Evolutionary conservation across 257 asterid genomes (phyloP), one percentile per base, ranked within the genome.

Genomic region (Solanum etuberosum): DNA sequence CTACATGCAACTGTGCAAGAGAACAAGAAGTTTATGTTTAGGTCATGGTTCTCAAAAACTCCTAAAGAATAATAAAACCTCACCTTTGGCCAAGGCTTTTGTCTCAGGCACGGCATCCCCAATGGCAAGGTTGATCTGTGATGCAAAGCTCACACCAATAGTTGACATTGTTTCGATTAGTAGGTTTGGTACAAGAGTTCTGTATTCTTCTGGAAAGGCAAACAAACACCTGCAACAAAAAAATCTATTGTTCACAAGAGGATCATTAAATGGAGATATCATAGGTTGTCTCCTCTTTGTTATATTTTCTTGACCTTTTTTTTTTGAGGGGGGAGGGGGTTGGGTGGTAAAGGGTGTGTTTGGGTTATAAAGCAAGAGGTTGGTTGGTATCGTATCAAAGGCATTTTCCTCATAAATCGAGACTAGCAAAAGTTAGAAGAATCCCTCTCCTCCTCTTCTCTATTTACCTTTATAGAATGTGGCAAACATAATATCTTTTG

Each of bases 41-140:
- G 29, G 29, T 29, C 34, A 86, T 31, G 84, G 32, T 23, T 86
- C 43, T 38, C 15, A 27, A 43, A 23, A 81, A 70, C 68, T 27
- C 67, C 31, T 14, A 85, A n/a, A 85, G 43, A 57, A 40, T 78
- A 13, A 61, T 57, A 42, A 80, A 88, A 84, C 81, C 68, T 85
- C 86, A 95, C 99, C 99, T 94, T 97, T 97, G 40, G 90, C 95
- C 93, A 97, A 83, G 67, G 98, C 91, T 93, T 91, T 97, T 42
- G 99, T 97, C 95, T 97, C 99, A 77, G 99, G 98, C 89, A 95
- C 95, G 85, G 91, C 98, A 87, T 93, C 96, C 20, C 98, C 99
- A 65, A 95, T 92, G 87, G 98, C 98, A 92, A 95, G 94, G 91
- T 97, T 97, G 88, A 96, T 86, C 84, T 94, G 98, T 90, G 98